These are phyloP conservation scores for Trichoderma sp. DNA, from an alignment of 2,329 filamentous ascomycete genomes.

Conservation along the genomic window DNA sequence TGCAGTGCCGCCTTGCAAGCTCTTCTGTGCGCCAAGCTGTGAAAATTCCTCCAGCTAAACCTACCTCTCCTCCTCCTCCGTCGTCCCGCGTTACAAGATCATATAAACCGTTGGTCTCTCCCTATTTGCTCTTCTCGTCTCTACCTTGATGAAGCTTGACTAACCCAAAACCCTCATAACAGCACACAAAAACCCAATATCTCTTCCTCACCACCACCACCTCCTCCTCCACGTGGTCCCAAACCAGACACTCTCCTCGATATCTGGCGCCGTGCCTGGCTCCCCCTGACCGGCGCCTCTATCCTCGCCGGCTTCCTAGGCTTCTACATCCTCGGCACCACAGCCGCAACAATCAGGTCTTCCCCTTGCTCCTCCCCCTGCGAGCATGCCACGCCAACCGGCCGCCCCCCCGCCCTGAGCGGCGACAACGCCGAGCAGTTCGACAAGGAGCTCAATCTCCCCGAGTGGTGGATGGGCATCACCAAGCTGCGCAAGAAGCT, in stretches of 20 bases:
- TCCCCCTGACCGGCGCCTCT: conserved; percentile 46
- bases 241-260: conserved; percentile 34
- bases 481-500: conserved; percentile 48
- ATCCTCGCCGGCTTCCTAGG: conserved; percentile 45
- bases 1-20: conserved; percentile 32
- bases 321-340: conserved; percentile 44
- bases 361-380: conserved; percentile 27
- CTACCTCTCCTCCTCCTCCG: conserved; percentile 9
- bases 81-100: conserved; percentile 27
- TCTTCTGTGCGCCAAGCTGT: conserved; percentile 26
- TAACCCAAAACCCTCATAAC: background rate
- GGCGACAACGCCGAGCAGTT: conserved; percentile 52
- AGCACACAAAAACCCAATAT: conserved; percentile 16
- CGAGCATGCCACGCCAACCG: conserved; percentile 43
- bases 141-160: background rate
- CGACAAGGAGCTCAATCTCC: conserved; percentile 55
- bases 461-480: conserved; percentile 57
- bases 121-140: background rate
- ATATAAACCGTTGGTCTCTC: conserved; percentile 32
- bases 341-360: conserved; percentile 35
- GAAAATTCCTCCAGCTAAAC: conserved; percentile 20
- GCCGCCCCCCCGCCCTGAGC: conserved; percentile 46
- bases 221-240: conserved; percentile 27
- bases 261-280: conserved; percentile 40
- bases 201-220: background rate